Conservation (phyloP, 768 basidiomycete species). For the Tremella mesenterica region DNA sequence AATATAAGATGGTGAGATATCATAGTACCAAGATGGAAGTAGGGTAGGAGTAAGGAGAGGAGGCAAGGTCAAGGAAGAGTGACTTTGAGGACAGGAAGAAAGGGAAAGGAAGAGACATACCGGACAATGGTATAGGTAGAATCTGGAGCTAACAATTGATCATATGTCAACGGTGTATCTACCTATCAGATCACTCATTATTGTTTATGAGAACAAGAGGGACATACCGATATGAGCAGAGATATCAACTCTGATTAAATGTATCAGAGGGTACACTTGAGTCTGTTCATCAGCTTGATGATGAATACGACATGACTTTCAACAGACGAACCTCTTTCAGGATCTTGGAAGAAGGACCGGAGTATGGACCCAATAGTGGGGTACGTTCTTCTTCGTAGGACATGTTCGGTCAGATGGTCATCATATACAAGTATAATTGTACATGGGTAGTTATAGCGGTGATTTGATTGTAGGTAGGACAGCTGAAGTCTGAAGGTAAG, state of each 20-base stretch:
- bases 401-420: too few species aligned
- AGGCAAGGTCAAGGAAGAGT: too few species aligned
- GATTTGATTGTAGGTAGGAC: too few species aligned
- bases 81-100: background rate
- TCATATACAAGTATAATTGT: too few species aligned
- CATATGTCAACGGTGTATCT: conserved; percentile 79
- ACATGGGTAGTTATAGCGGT: too few species aligned
- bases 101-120: conserved; percentile 14
- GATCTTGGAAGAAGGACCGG: conserved; percentile 22
- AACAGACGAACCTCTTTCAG: conserved; percentile 28
- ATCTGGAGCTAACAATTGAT: conserved; percentile 75
- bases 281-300: conserved; percentile 41
- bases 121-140: conserved; percentile 75
- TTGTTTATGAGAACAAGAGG: background rate
- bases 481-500: too few species aligned
- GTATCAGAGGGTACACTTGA: conserved; percentile 70
- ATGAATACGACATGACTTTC: background rate
- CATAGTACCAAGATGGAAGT: too few species aligned
- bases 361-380: conserved; percentile 23
- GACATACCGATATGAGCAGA: conserved; percentile 44
- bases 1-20: too few species aligned
- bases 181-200: background rate
- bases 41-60: too few species aligned
- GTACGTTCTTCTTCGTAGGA: conserved; percentile 36
- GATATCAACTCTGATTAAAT: conserved; percentile 55